These are phyloP conservation scores for Grosmannia huntii DNA, from an alignment of 2,329 filamentous ascomycete species.

Conservation along the genomic window DNA sequence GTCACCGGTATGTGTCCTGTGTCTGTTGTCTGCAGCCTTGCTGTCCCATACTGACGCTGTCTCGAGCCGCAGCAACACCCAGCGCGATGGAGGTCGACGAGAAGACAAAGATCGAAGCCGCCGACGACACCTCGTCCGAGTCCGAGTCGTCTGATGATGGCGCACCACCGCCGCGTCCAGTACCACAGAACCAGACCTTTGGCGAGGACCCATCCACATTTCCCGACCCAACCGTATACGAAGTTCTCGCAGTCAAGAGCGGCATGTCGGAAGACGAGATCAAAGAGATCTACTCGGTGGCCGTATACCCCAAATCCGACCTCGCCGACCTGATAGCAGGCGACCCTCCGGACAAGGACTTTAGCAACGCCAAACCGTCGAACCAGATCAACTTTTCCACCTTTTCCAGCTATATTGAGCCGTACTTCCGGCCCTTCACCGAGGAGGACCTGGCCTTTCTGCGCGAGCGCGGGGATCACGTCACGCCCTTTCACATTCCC, in stretches of 20 bases:
- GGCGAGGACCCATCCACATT: constrained; percentile 88
- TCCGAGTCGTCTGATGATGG: constrained; percentile 42
- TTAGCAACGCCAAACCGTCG: constrained; percentile 82
- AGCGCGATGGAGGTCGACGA: constrained; percentile 16
- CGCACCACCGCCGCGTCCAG: constrained; percentile 47
- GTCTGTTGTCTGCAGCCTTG: neutral
- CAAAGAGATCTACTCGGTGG: constrained; percentile 78
- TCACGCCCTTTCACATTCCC: constrained; percentile 74
- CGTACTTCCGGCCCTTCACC: constrained; percentile 76
- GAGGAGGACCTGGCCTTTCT: constrained; percentile 93
- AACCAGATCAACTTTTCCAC: constrained; percentile 91
- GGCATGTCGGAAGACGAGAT: constrained; percentile 77
- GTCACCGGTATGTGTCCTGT: constrained; percentile 21
- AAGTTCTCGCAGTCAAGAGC: constrained; percentile 64
- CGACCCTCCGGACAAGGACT: constrained; percentile 84
- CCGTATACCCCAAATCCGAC: constrained; percentile 68
- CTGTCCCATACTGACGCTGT: neutral
- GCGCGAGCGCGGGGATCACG: constrained; percentile 76
- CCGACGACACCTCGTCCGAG: constrained; percentile 30
- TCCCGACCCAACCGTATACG: constrained; percentile 83
- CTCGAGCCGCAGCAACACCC: neutral
- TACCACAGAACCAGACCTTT: constrained; percentile 75
- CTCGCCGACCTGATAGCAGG: constrained; percentile 78
- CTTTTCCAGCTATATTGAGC: constrained; percentile 85
- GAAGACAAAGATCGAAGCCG: neutral